Percentiles rank a stretch among this genome's conserved stretches.
phyloP scores from a whole-genome alignment of 495 filamentous ascomycete genomes.

The Hypoxylon lenormandii region DNA sequence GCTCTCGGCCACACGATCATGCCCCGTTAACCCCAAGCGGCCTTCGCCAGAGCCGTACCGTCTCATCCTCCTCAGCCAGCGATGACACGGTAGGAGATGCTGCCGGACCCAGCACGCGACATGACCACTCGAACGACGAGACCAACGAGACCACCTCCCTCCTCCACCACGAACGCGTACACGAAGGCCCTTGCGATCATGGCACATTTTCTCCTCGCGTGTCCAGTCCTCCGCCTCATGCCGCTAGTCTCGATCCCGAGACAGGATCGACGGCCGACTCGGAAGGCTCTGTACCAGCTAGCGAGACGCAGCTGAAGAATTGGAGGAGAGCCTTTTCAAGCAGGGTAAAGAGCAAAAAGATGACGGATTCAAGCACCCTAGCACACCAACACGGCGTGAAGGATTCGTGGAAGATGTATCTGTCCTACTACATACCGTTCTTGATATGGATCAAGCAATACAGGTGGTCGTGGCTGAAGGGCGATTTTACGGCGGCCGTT shows the following conservation, averaged over 20 bases:
- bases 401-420: constrained; percentile 73
- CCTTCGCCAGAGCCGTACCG: constrained; percentile 60
- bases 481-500: constrained; percentile 85
- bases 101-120: constrained; percentile 38
- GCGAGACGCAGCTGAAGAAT: constrained; percentile 40
- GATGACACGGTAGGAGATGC: constrained; percentile 34
- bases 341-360: constrained; percentile 66
- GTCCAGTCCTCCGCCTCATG: constrained; percentile 60
- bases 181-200: constrained; percentile 72
- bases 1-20: constrained; percentile 48
- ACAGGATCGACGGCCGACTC: constrained; percentile 37
- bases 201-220: constrained; percentile 83
- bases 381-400: constrained; percentile 71
- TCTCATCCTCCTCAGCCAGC: constrained; percentile 50
- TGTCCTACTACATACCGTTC: constrained; percentile 92
- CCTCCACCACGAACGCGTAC: constrained; percentile 54
- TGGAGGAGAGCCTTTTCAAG: constrained; percentile 55
- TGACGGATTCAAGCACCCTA: constrained; percentile 71
- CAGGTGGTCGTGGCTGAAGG: constrained; percentile 78
- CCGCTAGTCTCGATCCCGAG: constrained; percentile 52
- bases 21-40: constrained; percentile 57
- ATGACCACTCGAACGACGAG: constrained; percentile 43
- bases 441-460: constrained; percentile 90
- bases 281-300: constrained; percentile 37
- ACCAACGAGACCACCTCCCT: constrained; percentile 61